Percentiles rank a stretch among this genome's conserved stretches.
These are phyloP conservation scores for Aspergillus avenaceus DNA, from an alignment of 495 filamentous ascomycete species.

Conservation along the genomic window DNA sequence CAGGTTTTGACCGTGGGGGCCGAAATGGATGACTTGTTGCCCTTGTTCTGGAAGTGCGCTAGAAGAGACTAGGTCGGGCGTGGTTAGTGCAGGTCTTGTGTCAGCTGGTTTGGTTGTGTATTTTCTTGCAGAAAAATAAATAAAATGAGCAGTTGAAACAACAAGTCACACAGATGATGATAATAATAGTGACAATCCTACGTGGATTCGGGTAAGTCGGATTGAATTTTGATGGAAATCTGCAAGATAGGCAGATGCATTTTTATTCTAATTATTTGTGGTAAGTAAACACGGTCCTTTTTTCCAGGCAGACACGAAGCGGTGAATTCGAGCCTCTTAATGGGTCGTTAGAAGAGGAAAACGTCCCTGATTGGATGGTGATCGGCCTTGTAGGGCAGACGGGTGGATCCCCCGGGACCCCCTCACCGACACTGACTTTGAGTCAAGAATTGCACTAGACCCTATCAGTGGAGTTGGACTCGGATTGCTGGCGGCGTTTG, in stretches of 20 bases:
- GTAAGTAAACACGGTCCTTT: background rate
- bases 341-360: conserved; percentile 6
- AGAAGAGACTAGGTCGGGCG: conserved; percentile 10
- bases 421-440: conserved; percentile 4
- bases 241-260: background rate
- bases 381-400: conserved; percentile 12
- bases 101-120: background rate
- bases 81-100: background rate
- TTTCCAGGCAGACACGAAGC: conserved; percentile 6
- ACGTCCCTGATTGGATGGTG: background rate
- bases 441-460: conserved; percentile 5
- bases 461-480: conserved; percentile 13
- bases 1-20: conserved; percentile 13
- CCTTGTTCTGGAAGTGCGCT: conserved; percentile 20
- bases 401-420: background rate
- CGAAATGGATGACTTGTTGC: conserved; percentile 8
- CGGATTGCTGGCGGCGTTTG: conserved; percentile 9
- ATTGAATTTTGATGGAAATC: background rate
- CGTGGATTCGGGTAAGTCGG: background rate
- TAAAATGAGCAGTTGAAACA: too few relatives aligned
- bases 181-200: background rate
- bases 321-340: conserved; percentile 11
- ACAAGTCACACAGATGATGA: too few relatives aligned
- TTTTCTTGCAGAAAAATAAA: background rate
- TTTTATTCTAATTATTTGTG: background rate